Conservation (phyloP, 345 rosid genomes). For the Gynandropsis gynandra region DNA sequence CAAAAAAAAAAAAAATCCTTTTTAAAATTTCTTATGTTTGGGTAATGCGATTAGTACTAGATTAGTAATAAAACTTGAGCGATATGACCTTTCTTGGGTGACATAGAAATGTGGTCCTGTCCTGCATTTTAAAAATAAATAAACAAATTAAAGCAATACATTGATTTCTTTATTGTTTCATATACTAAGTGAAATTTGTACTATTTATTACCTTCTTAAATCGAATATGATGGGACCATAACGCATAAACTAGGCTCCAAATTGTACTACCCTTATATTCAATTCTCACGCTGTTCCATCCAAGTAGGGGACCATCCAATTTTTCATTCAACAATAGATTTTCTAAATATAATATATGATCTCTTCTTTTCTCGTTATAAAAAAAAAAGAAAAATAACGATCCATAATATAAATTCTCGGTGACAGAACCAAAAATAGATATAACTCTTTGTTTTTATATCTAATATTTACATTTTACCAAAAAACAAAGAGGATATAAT, state of each 20-base stretch:
- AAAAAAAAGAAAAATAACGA: conserved; percentile 9
- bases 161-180: conserved; percentile 2
- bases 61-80: conserved; percentile 27
- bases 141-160: not conserved
- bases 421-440: conserved; percentile 17
- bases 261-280: conserved; percentile 30
- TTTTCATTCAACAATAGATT: not conserved
- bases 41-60: conserved; percentile 24
- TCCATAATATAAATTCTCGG: not conserved
- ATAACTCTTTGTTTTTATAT: too few relatives aligned
- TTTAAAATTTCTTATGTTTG: conserved; percentile 5
- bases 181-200: conserved; percentile 18
- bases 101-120: conserved; percentile 25
- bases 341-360: not conserved
- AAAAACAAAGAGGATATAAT: too few relatives aligned
- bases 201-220: conserved; percentile 22
- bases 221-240: conserved; percentile 26
- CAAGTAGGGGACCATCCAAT: conserved; percentile 30
- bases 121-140: too few relatives aligned
- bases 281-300: conserved; percentile 28
- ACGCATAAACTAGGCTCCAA: conserved; percentile 24
- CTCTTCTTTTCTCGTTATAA: not conserved
- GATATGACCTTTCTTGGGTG: conserved; percentile 27
- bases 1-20: too few relatives aligned
- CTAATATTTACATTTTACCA: too few relatives aligned